Percentiles rank a stretch among this genome's conserved stretches.
Evolutionary conservation across 768 basidiomycete genomes (phyloP).

Genomic region (Coprinopsis sp.): DNA sequence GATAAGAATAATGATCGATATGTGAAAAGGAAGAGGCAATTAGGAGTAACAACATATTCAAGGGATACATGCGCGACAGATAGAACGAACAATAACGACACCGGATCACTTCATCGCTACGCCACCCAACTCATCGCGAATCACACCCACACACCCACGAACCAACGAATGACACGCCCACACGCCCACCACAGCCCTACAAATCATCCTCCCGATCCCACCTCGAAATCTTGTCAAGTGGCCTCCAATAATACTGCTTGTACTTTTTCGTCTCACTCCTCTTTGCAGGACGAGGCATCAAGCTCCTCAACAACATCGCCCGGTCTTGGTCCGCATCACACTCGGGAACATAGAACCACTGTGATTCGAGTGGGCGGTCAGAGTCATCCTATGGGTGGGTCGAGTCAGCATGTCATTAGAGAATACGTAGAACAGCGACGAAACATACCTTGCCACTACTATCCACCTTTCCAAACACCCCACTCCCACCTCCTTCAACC

Average conservation of each 20-base stretch:
- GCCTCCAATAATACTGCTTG: conserved; percentile 81
- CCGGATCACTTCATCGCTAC: no score
- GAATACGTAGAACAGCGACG: conserved; percentile 8
- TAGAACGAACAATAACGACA: no score
- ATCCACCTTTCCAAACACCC: conserved; percentile 72
- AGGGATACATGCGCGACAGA: no score
- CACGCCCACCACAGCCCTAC: no score
- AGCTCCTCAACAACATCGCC: conserved; percentile 58
- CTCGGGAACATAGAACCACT: conserved; percentile 79
- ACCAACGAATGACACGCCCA: no score
- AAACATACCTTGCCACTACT: conserved; percentile 52
- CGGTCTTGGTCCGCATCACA: conserved; percentile 65
- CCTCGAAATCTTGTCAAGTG: conserved; percentile 63
- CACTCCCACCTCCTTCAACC: conserved; percentile 39
- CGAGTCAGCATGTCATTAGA: not conserved
- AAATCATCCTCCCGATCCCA: conserved; percentile 73
- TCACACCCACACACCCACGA: no score
- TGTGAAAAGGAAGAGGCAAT: no score
- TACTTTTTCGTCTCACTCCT: conserved; percentile 76
- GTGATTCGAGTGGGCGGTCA: conserved; percentile 49
- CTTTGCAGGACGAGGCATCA: conserved; percentile 75
- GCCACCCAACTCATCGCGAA: no score
- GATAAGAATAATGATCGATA: no score
- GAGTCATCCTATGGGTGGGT: conserved; percentile 39
- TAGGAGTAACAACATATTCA: no score